phyloP scores from a whole-genome alignment of 371 early-diverging fungal species.

The Conidiobolus incongruus region DNA sequence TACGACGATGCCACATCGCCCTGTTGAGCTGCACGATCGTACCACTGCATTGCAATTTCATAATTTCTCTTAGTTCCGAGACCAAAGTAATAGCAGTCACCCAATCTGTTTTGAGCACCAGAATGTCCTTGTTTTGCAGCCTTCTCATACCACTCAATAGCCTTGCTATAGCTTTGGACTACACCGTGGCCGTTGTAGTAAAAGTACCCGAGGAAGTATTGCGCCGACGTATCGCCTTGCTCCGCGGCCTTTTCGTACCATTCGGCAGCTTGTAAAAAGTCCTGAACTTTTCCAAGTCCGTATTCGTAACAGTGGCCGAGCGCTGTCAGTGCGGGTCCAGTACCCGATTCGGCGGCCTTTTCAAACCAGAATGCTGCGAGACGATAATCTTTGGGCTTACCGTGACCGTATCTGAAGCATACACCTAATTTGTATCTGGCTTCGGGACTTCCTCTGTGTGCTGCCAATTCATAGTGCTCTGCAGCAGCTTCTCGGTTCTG shows the following conservation, averaged over 20 bases:
- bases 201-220: slow-evolving; percentile 9
- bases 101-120: slow-evolving; percentile 49
- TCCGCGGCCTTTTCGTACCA: slow-evolving; percentile 16
- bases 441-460: slow-evolving; percentile 27
- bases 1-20: slow-evolving; percentile 65
- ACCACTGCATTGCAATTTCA: slow-evolving; percentile 37
- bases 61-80: slow-evolving; percentile 31
- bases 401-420: slow-evolving; percentile 61
- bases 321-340: slow-evolving; percentile 50
- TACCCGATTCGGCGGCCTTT: slow-evolving; percentile 26
- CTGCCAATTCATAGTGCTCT: slow-evolving; percentile 6
- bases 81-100: slow-evolving; percentile 54
- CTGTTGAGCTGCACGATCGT: slow-evolving; percentile 34
- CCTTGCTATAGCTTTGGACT: slow-evolving; percentile 4
- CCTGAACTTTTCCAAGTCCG: slow-evolving; percentile 40
- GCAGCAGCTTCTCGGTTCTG: slow-evolving; percentile 6
- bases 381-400: slow-evolving; percentile 31
- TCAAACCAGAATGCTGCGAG: slow-evolving; percentile 40
- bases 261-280: slow-evolving; percentile 26
- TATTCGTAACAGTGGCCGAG: slow-evolving; percentile 64
- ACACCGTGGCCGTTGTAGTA: slow-evolving; percentile 7
- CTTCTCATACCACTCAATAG: slow-evolving; percentile 6
- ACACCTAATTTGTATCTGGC: slow-evolving; percentile 50
- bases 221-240: slow-evolving; percentile 11
- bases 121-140: slow-evolving; percentile 25